Percentiles rank a stretch among this genome's conserved stretches.
Conservation (phyloP, 1,139 yeast genomes). For the Yamadazyma triangularis region DNA sequence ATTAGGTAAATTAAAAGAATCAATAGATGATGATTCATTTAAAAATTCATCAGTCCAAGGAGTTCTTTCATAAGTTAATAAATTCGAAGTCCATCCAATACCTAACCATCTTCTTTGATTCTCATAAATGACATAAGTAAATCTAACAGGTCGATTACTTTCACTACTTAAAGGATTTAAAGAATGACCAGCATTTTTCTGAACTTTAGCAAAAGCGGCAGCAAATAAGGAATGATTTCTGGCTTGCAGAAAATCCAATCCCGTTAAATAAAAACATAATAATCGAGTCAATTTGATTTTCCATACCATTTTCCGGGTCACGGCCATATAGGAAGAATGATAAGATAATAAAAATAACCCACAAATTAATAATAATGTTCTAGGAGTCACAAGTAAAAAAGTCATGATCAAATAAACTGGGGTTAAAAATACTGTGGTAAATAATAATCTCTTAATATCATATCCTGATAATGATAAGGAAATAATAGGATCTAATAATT, state of each 20-base stretch:
- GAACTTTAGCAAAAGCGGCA: constrained; percentile 59
- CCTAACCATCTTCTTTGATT: constrained; percentile 98
- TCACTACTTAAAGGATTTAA: constrained; percentile 15
- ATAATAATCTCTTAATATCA: constrained; percentile 73
- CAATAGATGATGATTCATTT: constrained; percentile 78
- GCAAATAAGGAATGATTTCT: constrained; percentile 46
- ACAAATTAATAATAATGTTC: constrained; percentile 54
- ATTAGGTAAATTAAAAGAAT: constrained; percentile 75
- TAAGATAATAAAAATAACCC: constrained; percentile 72
- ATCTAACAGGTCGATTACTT: constrained; percentile 61
- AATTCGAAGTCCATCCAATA: constrained; percentile 93
- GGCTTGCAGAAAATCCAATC: constrained; percentile 70
- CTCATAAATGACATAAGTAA: constrained; percentile 90
- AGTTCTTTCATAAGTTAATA: constrained; percentile 87
- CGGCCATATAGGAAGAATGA: constrained; percentile 81
- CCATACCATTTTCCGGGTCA: constrained; percentile 81
- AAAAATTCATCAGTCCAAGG: constrained; percentile 97
- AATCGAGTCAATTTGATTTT: constrained; percentile 68
- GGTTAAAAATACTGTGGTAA: constrained; percentile 80
- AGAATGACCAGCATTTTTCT: constrained; percentile 40
- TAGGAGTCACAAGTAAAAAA: constrained; percentile 64
- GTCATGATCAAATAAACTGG: constrained; percentile 76
- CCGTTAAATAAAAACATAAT: constrained; percentile 76
- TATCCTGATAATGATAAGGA: constrained; percentile 65
- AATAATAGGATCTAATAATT: constrained; percentile 74